Evolutionary conservation across 2,329 filamentous ascomycete genomes (phyloP), one percentile per base, ranked within the genome.

Genomic region (Ophiostoma australiae): DNA sequence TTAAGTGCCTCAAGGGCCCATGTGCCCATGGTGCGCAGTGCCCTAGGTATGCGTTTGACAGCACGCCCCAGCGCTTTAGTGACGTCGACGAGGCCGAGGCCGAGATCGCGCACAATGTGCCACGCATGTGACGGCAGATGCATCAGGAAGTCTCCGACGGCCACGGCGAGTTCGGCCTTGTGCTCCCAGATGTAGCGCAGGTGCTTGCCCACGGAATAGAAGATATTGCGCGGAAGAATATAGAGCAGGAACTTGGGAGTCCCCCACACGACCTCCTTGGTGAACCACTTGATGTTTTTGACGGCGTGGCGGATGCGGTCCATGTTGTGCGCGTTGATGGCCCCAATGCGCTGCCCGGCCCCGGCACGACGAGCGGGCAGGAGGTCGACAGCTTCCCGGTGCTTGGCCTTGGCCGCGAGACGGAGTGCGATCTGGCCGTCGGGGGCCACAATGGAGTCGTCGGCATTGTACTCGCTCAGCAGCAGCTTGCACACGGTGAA

Each of bases 401-500:
- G 82, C 0, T 79, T 78, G 27, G 77, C 78, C 1, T 74, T 72
- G 0, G 81, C 81, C 0, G 83, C 83, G 0, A 85, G 78, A 1
- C 83, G 80, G 17, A 84, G 75, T 0, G 83, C 83, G 0, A 81
- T 77, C 69, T 82, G 79, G 0, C 82, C 83, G 69, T 84, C 82
- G 4, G 81, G 80, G 0, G 82, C 82, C 10, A 84, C 76, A 5
- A 82, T 69, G 1, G 77, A 74, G 74, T 84, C 82, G 73, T 84
- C 79, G 15, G 82, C 82, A 23, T 77, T 75, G 31, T 80, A 80
- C 15, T 80, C 78, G 23, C 81, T 77, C 67, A 81, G 75, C 15
- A 85, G 75, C 0, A 83, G 75, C 72, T 77, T 79, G 41, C 82
- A 82, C 4, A 84, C 72, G 3, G 80, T 77, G 3, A 83, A 73